Percentiles rank a stretch among this genome's conserved stretches.
These are phyloP conservation scores for Penicillium salamii DNA, from an alignment of 495 filamentous ascomycete species.

Conservation along the genomic window DNA sequence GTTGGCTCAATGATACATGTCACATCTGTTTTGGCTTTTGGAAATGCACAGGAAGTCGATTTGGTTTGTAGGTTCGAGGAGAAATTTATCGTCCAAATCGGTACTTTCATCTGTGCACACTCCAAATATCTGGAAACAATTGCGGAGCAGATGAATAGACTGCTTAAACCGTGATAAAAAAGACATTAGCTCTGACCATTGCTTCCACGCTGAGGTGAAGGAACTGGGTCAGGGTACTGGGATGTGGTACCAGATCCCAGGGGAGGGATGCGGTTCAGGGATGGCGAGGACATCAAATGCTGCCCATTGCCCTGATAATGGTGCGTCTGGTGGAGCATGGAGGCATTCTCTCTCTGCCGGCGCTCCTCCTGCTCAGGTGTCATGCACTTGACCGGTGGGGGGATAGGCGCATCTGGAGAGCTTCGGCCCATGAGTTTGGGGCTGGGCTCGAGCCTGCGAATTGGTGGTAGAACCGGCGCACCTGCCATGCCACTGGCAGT, in stretches of 20 bases:
- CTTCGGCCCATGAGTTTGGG: constrained; percentile 49
- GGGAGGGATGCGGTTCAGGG: constrained; percentile 38
- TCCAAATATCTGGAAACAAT: not conserved
- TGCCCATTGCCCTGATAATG: constrained; percentile 25
- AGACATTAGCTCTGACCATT: constrained; percentile 12
- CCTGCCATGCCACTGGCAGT: constrained; percentile 46
- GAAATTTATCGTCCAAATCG: not conserved
- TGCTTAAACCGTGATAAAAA: not conserved
- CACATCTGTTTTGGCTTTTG: not conserved
- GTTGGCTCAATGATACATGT: not conserved
- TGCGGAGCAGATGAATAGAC: not conserved
- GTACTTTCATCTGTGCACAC: not conserved
- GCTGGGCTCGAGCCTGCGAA: constrained; percentile 48
- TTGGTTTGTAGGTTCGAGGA: not conserved
- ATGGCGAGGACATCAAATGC: constrained; percentile 34
- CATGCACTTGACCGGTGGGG: constrained; percentile 46
- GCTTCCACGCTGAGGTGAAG: constrained; percentile 22
- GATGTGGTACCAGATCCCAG: constrained; percentile 28
- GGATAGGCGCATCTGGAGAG: constrained; percentile 46
- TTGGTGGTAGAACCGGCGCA: constrained; percentile 47
- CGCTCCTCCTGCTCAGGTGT: constrained; percentile 48
- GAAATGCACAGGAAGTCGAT: not conserved
- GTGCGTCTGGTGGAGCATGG: constrained; percentile 27
- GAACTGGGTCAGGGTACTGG: constrained; percentile 26
- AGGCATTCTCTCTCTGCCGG: constrained; percentile 39